A percentile compares a stretch with the other conserved stretches of the same genome.
Conservation (phyloP, 805 yeast species). For the Suhomyces sp. region DNA sequence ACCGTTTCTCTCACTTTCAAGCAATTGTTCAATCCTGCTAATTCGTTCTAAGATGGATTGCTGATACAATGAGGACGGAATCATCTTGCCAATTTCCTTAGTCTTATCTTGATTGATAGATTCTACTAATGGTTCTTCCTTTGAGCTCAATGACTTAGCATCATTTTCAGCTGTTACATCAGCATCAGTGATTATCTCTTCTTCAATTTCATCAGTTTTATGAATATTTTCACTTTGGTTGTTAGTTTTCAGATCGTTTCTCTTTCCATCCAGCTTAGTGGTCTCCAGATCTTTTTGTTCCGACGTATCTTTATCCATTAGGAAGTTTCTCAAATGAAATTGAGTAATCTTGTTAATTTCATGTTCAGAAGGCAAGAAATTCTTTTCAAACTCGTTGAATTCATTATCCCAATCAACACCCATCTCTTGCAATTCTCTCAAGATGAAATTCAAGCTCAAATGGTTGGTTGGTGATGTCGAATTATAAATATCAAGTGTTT, state of each 20-base stretch:
- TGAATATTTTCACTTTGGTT: not conserved
- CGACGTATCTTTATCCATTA: conserved; percentile 53
- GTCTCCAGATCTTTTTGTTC: not conserved
- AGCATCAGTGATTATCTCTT: too few relatives aligned
- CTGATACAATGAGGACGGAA: conserved; percentile 22
- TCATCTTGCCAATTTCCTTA: conserved; percentile 14
- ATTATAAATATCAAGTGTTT: conserved; percentile 53
- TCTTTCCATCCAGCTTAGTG: too few relatives aligned
- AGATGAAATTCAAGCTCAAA: conserved; percentile 64
- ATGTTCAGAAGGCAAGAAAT: conserved; percentile 84
- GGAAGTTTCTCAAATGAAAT: conserved; percentile 74
- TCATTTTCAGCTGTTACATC: too few relatives aligned
- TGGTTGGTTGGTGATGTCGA: conserved; percentile 62
- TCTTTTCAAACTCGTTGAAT: conserved; percentile 74
- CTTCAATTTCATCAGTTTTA: not conserved
- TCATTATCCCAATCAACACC: conserved; percentile 88
- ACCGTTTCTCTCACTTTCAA: conserved; percentile 14
- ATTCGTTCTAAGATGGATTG: conserved; percentile 19
- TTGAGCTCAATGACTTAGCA: too few relatives aligned
- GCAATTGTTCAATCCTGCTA: conserved; percentile 13
- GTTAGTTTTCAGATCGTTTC: too few relatives aligned
- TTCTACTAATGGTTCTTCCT: not conserved
- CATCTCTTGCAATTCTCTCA: conserved; percentile 72
- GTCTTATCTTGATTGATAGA: conserved; percentile 9
- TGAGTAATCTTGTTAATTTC: conserved; percentile 91